Evolutionary conservation across 495 filamentous ascomycete genomes (phyloP).

Genomic region (Bryoglossum gracile): DNA sequence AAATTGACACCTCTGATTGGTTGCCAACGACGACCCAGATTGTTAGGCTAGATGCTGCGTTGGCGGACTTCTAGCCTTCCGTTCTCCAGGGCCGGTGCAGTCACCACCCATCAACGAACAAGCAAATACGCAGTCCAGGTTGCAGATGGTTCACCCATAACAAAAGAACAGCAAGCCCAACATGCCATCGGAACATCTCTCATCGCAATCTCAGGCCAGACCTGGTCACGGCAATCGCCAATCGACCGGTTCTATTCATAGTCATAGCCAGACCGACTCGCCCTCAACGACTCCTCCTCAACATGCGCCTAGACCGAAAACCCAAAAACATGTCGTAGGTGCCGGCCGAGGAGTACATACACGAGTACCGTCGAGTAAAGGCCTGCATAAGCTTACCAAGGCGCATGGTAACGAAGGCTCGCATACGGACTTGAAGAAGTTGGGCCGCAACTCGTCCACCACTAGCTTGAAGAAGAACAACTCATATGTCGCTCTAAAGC

Average conservation of each 20-base stretch:
- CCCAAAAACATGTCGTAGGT: conserved; percentile 24
- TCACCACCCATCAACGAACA: conserved; percentile 3
- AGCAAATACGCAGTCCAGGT: no score
- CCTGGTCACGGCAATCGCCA: conserved; percentile 10
- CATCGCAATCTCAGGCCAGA: conserved; percentile 15
- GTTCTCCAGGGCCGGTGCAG: no score
- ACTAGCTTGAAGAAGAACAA: conserved; percentile 39
- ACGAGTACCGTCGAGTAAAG: conserved; percentile 20
- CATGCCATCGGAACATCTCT: conserved; percentile 23
- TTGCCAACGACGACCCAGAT: no score
- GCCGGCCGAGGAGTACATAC: conserved; percentile 13
- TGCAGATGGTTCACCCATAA: no score
- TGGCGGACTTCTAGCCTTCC: no score
- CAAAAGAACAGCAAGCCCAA: conserved; percentile 7
- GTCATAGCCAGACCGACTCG: conserved; percentile 19
- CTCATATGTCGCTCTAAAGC: conserved; percentile 39
- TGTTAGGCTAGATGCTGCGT: no score
- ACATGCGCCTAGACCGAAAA: conserved; percentile 13
- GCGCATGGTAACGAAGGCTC: conserved; percentile 18
- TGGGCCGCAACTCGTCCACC: conserved; percentile 29
- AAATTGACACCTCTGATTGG: no score
- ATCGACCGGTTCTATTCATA: conserved; percentile 15
- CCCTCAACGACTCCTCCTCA: conserved; percentile 19
- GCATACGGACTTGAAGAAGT: conserved; percentile 24
- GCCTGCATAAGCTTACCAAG: conserved; percentile 22